Evolutionary conservation across 495 filamentous ascomycete species (phyloP).

Genomic region (Daldinia loculata): DNA sequence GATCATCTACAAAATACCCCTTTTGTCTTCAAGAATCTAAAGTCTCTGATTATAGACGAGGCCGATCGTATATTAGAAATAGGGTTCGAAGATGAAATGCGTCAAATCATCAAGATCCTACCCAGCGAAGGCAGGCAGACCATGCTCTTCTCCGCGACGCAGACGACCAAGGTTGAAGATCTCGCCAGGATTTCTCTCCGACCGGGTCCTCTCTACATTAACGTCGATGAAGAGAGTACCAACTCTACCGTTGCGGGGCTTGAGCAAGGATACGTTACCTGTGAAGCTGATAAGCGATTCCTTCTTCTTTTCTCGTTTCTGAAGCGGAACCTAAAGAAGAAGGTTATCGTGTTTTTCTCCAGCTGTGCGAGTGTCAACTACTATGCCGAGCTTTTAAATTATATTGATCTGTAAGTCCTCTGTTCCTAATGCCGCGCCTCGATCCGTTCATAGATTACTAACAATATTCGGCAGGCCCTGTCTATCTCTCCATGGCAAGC

Average conservation of each 20-base stretch:
- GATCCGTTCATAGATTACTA: conserved; percentile 46
- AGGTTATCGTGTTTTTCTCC: conserved; percentile 96
- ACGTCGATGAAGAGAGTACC: conserved; percentile 63
- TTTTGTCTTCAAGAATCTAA: conserved; percentile 94
- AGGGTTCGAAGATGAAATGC: conserved; percentile 98
- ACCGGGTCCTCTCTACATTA: conserved; percentile 86
- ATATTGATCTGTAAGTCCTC: conserved; percentile 89
- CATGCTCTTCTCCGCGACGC: conserved; percentile 96
- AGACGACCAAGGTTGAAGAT: conserved; percentile 98
- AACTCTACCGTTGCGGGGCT: conserved; percentile 89
- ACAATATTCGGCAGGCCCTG: conserved; percentile 26
- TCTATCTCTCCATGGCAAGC: conserved; percentile 75
- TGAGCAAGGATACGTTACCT: conserved; percentile 94
- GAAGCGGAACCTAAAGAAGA: conserved; percentile 89
- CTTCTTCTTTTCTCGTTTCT: conserved; percentile 94
- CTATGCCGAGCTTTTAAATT: conserved; percentile 91
- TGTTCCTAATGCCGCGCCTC: neutral
- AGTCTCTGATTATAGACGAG: conserved; percentile 88
- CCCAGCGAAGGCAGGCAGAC: conserved; percentile 90
- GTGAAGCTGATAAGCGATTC: conserved; percentile 93
- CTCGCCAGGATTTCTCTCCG: conserved; percentile 91
- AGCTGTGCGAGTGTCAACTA: conserved; percentile 95
- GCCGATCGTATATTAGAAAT: conserved; percentile 95
- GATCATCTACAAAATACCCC: conserved; percentile 96
- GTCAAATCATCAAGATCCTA: conserved; percentile 94